phyloP scores from a whole-genome alignment of 2,329 filamentous ascomycete species.

The Bipolaris oryzae region DNA sequence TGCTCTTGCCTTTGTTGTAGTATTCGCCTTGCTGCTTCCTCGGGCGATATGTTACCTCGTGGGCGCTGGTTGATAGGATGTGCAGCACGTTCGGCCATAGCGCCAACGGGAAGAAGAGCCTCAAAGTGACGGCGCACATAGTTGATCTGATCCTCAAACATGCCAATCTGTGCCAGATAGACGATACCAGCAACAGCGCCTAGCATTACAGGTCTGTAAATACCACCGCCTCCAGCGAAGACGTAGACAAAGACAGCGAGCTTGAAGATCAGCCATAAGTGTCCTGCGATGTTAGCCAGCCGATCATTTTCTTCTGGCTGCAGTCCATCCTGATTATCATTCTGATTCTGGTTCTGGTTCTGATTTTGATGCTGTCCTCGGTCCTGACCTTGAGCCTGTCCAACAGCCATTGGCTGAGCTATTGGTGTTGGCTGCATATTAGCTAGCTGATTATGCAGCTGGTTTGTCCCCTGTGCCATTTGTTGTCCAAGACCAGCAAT shows the following conservation, averaged over 20 bases:
- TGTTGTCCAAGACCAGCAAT: slow-evolving; percentile 40
- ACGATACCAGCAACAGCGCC: slow-evolving; percentile 49
- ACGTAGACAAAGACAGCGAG: slow-evolving; percentile 65
- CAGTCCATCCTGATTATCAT: slow-evolving; percentile 15
- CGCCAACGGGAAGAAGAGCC: slow-evolving; percentile 44
- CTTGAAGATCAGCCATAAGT: slow-evolving; percentile 64
- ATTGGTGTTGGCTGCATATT: slow-evolving; percentile 26
- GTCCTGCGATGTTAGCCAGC: slow-evolving; percentile 37
- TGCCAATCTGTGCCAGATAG: slow-evolving; percentile 51
- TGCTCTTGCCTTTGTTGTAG: slow-evolving; percentile 44
- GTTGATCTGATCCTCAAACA: slow-evolving; percentile 50
- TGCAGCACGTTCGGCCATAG: slow-evolving; percentile 26
- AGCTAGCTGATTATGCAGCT: slow-evolving; percentile 27
- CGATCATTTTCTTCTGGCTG: slow-evolving; percentile 33
- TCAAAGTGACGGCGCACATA: slow-evolving; percentile 53
- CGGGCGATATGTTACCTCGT: slow-evolving; percentile 44
- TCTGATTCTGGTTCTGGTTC: slow-evolving; percentile 14
- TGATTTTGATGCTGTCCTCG: slow-evolving; percentile 21
- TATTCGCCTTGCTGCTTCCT: slow-evolving; percentile 51
- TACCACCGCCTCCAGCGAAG: slow-evolving; percentile 55
- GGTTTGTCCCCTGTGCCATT: slow-evolving; percentile 28
- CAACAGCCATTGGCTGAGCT: slow-evolving; percentile 20
- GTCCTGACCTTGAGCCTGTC: slow-evolving; percentile 21
- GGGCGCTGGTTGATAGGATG: slow-evolving; percentile 17
- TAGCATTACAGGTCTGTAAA: slow-evolving; percentile 50